These are phyloP conservation scores for Epicoccum sorghinum DNA, from an alignment of 2,329 filamentous ascomycete species.

Conservation along the genomic window DNA sequence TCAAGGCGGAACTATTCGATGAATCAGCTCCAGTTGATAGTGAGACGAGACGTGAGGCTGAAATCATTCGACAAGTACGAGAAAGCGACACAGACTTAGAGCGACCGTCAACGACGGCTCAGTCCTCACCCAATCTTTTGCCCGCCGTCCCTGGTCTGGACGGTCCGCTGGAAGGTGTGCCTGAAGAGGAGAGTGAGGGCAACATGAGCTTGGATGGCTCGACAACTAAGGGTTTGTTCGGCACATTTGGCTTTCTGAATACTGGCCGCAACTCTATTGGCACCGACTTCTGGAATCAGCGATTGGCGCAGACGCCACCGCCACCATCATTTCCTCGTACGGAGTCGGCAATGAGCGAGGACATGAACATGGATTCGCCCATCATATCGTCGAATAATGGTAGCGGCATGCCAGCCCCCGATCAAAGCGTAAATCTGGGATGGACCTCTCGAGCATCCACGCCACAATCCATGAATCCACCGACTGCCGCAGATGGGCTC, in stretches of 20 bases:
- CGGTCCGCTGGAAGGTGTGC: constrained; percentile 70
- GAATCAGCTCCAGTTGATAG: constrained; percentile 86
- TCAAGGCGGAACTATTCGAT: constrained; percentile 86
- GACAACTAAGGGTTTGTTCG: constrained; percentile 56
- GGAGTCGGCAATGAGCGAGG: constrained; percentile 64
- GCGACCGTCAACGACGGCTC: constrained; percentile 60
- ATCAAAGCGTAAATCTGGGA: constrained; percentile 28
- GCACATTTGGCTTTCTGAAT: constrained; percentile 78
- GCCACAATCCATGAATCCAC: constrained; percentile 45
- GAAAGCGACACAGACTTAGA: constrained; percentile 77
- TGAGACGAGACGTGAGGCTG: constrained; percentile 87
- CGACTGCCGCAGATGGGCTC: constrained; percentile 49
- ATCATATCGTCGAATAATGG: constrained; percentile 35
- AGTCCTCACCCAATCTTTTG: constrained; percentile 71
- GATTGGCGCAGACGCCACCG: constrained; percentile 61
- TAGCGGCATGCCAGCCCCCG: constrained; percentile 20
- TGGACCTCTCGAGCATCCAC: constrained; percentile 46
- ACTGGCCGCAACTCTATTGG: constrained; percentile 76
- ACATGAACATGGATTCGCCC: constrained; percentile 75
- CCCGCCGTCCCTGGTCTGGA: constrained; percentile 61
- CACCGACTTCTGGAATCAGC: constrained; percentile 78
- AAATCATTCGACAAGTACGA: constrained; percentile 92
- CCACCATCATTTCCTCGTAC: constrained; percentile 64
- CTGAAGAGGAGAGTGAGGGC: constrained; percentile 64
- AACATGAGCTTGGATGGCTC: constrained; percentile 61